Base-by-base conservation (phyloP, 2,329 filamentous ascomycete species). In the Pseudogymnoascus sp. region DNA sequence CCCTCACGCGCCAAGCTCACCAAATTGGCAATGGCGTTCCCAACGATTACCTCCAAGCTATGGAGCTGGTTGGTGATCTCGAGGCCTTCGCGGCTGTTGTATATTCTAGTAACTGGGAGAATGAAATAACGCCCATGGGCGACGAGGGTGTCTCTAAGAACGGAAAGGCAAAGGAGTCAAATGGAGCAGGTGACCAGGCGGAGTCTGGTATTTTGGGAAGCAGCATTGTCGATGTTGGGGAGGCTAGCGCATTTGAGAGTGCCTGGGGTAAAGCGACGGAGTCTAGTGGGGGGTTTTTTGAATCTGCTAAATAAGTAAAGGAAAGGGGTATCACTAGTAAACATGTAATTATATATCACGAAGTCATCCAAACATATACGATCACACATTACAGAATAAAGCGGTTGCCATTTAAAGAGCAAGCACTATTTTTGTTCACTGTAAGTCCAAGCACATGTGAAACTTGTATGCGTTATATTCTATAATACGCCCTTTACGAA, bases 1-100 rank as follows among this genome's bases (percentile, higher is more conserved):
- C 96, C 5, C 84, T 97, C 70, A 95, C 92, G 40, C 86, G 91
- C 68, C 93, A 99, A 78, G 93, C 93, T 4, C 93, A 96, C 75
- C 83, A 81, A 62, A 96, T 99, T 69, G 93, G 93, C 61, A 88
- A 89, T 70, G 90, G 90, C 69, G 83, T 85, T 76, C 86, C 82
- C 64, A 91, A 84, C 75, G 87, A 83, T 77, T 89, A 89, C 72
- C 79, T 89, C 34, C 82, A 86, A 69, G 85, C 87, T 40, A 91
- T 96, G 81, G 91, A 96, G 75, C 76, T 81, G 62, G 89, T 93
- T 40, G 81, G 83, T 28, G 89, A 93, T 66, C 80, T 96, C 8
- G 89, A 93, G 73, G 90, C 89, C 0, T 96, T 96, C 73, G 89
- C 91, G 1, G 91, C 91, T 1, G 89, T 96, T 1, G 90, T 96